Evolutionary conservation across 345 rosid species (phyloP).

Genomic region (Cardamine resedifolia): DNA sequence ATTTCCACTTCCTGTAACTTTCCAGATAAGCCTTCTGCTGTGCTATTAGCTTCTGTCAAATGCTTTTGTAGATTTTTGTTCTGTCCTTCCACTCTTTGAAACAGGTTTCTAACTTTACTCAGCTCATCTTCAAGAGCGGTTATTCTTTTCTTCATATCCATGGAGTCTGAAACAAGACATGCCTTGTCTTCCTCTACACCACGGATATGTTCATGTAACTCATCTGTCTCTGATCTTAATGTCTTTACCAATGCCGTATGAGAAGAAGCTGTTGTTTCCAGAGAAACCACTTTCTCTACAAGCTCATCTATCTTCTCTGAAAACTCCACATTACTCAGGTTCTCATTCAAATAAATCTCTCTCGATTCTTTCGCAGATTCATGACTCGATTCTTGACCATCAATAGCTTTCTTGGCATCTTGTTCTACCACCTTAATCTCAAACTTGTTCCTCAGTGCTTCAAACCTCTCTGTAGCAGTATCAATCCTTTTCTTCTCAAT

Average conservation of each 20-base stretch:
- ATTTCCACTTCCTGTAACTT: slow-evolving; percentile 50
- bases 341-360: slow-evolving; percentile 31
- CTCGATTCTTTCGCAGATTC: slow-evolving; percentile 30
- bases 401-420: background rate
- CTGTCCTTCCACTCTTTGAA: slow-evolving; percentile 47
- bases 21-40: slow-evolving; percentile 49
- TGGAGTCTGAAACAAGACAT: slow-evolving; percentile 45
- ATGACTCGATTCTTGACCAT: slow-evolving; percentile 16
- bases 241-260: slow-evolving; percentile 57
- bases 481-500: slow-evolving; percentile 50
- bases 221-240: slow-evolving; percentile 59
- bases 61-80: slow-evolving; percentile 46
- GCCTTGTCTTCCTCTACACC: slow-evolving; percentile 64
- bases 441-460: slow-evolving; percentile 44
- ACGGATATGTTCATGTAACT: slow-evolving; percentile 48
- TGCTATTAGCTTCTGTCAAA: slow-evolving; percentile 50
- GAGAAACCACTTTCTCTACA: slow-evolving; percentile 60
- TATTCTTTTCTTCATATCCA: slow-evolving; percentile 45
- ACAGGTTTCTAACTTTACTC: slow-evolving; percentile 47
- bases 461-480: slow-evolving; percentile 45
- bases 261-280: slow-evolving; percentile 60
- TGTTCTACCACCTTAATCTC: slow-evolving; percentile 31
- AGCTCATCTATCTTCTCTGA: slow-evolving; percentile 71
- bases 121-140: slow-evolving; percentile 62
- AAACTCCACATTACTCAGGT: slow-evolving; percentile 38